Base-by-base conservation (phyloP, 352 stramenopile genomes). In the Pythium periplocum region DNA sequence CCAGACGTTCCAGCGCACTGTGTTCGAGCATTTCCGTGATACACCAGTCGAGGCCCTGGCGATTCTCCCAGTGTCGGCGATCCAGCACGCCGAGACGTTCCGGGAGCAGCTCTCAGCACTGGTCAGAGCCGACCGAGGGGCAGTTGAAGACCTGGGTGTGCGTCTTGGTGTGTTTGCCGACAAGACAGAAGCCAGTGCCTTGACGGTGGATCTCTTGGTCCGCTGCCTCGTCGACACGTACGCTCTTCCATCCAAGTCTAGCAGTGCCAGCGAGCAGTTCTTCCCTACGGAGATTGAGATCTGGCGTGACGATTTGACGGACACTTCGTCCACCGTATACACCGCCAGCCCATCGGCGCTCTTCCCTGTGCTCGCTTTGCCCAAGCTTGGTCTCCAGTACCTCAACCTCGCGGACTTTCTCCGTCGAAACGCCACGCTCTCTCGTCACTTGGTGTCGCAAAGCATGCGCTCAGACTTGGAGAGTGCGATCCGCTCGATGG, bases 381-480 rank as follows among this genome's bases (percentile, higher is more conserved):
- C 91, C 10, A 99, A 98, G 69, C 74, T 98, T n/a, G 95, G 89
- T 51, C 63, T 98, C 26, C 90, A 98, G 64, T 99, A 97, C 61
- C 69, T 99, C 12, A 98, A 95, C 11, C 66, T 98, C 40, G 56
- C 80, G 7, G 97, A 99, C 63, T 98, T 98, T 68, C 62, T 99
- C 6, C 62, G 95, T 35, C 86, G 96, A 17, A 96, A 90, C 57
- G 97, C 96, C 67, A 76, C 93, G 51, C 69, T 99, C 32, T 89
- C 90, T 51, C 82, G 82, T 6, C 56, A 98, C 1, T 94, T 98
- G 66, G 87, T 75, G 37, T 82, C 87, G 0, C 90, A 96, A 48
- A 82, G 90, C 46, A 84, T 97, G 11, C 76, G 91, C 33, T 48
- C 37, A 0, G 88, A 97, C 53, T 65, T 98, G 8, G 86, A 98